Evolutionary conservation across 2,329 filamentous ascomycete genomes (phyloP), one percentile per base, ranked within the genome.

Genomic region (Fusarium coicis): DNA sequence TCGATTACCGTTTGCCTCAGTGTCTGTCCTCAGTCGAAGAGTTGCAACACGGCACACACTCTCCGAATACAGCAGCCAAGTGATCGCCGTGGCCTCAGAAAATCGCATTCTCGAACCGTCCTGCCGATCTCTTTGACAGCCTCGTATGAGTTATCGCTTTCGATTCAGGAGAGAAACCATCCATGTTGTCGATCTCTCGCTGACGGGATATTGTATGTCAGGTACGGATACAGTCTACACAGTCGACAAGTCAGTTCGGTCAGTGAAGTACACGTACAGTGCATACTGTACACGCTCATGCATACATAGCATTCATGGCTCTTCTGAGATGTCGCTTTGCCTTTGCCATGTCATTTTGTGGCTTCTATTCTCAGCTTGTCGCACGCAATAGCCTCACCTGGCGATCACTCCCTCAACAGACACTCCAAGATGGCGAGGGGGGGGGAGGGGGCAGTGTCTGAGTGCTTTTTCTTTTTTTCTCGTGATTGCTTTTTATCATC

Each of bases 141-240:
- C 66, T 64, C 34, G 44, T 47, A 21, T 71, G 56, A 62, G 56
- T 37, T 67, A 34, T 67, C 56, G 26, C 18, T 37, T 46, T 10
- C 7, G 15, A 28, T 37, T 34, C 53, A 46, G 42, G 34, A 39
- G 26, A 64, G 30, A 34, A 19, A 34, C 9, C 39, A 72, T 59
- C 70, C 71, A 68, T 74, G 70, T 42, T 32, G 61, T 43, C 62
- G 70, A 73, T 74, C 57, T 56, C 21, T 60, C 30, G 40, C n/a
- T 19, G 36, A 43, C 49, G 18, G 21, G 36, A 44, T 37, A 32
- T 18, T 30, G 10, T 32, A 36, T 26, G 12, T 18, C 32, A n/a
- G 23, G 56, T 46, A 46, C 34, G 34, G 34, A 36, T 36, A 36
- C 34, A 36, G 34, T 34, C 34, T 34, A 34, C 7, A 34, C 34